These are phyloP conservation scores for Arthroderma uncinatum DNA, from an alignment of 2,329 filamentous ascomycete genomes.

Conservation along the genomic window DNA sequence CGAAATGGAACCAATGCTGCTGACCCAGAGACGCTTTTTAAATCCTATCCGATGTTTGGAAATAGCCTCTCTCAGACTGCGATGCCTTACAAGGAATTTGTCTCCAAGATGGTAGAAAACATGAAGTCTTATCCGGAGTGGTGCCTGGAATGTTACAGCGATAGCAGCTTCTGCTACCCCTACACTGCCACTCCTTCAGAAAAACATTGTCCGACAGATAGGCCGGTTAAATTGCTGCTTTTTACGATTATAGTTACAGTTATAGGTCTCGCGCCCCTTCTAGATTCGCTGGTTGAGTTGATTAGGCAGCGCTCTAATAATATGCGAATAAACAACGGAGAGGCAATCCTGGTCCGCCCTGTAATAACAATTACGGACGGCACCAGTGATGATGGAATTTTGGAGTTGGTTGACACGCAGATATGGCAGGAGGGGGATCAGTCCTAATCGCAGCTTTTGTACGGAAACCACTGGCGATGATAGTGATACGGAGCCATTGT, in stretches of 20 bases:
- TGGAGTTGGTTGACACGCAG: not conserved
- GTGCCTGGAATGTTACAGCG: conserved; percentile 41
- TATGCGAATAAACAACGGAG: no score
- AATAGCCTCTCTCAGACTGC: conserved; percentile 35
- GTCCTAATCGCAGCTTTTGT: not conserved
- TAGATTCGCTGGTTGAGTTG: no score
- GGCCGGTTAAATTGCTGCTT: no score
- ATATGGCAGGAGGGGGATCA: not conserved
- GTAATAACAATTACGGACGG: no score
- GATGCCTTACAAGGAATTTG: conserved; percentile 43
- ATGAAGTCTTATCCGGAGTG: conserved; percentile 38
- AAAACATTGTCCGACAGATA: no score
- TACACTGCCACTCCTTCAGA: conserved; percentile 9
- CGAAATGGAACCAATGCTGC: conserved; percentile 43
- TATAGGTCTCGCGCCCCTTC: no score
- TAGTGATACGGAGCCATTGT: not conserved
- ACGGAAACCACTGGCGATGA: not conserved
- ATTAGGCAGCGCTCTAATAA: no score
- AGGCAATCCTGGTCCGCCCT: no score
- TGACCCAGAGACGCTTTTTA: conserved; percentile 23
- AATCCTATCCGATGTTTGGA: conserved; percentile 42
- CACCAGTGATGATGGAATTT: not conserved
- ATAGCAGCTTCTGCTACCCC: conserved; percentile 42
- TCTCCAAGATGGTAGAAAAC: conserved; percentile 34
- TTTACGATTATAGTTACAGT: no score